phyloP scores from a whole-genome alignment of 768 basidiomycete species.

The Nidularia pulvinata region DNA sequence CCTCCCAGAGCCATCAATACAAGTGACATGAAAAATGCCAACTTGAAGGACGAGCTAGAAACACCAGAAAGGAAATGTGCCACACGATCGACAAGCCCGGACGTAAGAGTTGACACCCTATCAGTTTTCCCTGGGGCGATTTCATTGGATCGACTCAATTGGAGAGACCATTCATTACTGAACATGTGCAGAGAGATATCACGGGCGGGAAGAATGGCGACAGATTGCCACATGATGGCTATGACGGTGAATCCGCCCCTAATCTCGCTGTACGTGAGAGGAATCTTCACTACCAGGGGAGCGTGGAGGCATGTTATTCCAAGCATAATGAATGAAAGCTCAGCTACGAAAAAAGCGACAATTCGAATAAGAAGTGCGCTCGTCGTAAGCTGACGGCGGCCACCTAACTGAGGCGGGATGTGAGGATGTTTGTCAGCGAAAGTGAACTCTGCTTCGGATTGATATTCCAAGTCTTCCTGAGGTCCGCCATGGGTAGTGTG shows the following conservation, averaged over 20 bases:
- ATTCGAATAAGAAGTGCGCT: no score
- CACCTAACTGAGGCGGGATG: no score
- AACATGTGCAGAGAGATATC: conserved; percentile 1
- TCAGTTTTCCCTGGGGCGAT: conserved; percentile 1
- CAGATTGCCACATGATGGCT: conserved; percentile 1
- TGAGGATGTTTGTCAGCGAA: no score
- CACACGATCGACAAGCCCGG: conserved; percentile 1
- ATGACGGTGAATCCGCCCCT: conserved; percentile 1
- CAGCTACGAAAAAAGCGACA: no score
- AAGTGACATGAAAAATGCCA: background rate
- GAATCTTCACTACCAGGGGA: no score
- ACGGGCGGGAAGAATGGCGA: background rate
- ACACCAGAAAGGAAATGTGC: background rate
- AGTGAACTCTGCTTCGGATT: no score
- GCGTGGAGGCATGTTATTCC: no score
- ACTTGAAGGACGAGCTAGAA: background rate
- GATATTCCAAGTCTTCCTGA: no score
- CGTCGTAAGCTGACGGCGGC: no score
- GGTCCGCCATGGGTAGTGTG: no score
- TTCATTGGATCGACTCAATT: background rate
- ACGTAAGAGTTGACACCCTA: conserved; percentile 1
- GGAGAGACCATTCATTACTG: conserved; percentile 3
- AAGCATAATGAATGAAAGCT: no score
- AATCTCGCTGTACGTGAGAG: no score
- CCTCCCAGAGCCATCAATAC: background rate